Conservation (phyloP, 2,329 filamentous ascomycete species). For the Ophiocordyceps australis region DNA sequence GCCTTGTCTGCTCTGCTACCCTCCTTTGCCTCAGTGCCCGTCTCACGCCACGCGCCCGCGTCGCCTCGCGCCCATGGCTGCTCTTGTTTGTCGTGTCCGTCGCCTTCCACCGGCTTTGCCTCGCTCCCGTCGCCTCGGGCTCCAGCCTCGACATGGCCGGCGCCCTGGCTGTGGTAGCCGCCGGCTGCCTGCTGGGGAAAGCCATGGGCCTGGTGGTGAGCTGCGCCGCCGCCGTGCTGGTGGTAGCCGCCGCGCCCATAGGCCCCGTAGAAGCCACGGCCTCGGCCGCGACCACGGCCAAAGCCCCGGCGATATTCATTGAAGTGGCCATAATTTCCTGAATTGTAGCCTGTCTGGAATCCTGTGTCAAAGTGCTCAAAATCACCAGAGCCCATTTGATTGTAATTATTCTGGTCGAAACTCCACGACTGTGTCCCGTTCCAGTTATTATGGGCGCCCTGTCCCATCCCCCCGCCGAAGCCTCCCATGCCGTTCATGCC, state of each 20-base stretch:
- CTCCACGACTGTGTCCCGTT: constrained; percentile 69
- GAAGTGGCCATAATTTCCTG: constrained; percentile 70
- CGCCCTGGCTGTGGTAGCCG: constrained; percentile 3
- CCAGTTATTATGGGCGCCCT: constrained; percentile 61
- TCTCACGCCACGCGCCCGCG: constrained; percentile 3
- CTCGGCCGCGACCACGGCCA: constrained; percentile 47
- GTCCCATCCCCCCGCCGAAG: constrained; percentile 42
- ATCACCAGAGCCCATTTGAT: constrained; percentile 67
- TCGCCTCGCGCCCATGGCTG: constrained; percentile 3
- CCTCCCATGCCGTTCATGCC: constrained; percentile 65
- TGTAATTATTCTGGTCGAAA: constrained; percentile 79
- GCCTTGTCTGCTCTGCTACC: not conserved
- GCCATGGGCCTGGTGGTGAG: constrained; percentile 16
- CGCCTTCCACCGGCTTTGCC: constrained; percentile 17
- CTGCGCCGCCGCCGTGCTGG: constrained; percentile 16
- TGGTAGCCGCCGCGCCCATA: constrained; percentile 37
- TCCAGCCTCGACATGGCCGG: constrained; percentile 6
- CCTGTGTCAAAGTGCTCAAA: constrained; percentile 64
- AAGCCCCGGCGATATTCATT: constrained; percentile 60
- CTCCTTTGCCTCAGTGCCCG: not conserved
- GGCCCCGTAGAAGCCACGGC: constrained; percentile 40
- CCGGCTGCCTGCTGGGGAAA: constrained; percentile 10
- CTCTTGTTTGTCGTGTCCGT: constrained; percentile 15
- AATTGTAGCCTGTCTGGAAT: constrained; percentile 61
- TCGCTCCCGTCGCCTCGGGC: constrained; percentile 8